Percentiles rank a stretch among this genome's conserved stretches.
Conservation (phyloP, 2,329 filamentous ascomycete genomes). For the Fusarium subtropicale region DNA sequence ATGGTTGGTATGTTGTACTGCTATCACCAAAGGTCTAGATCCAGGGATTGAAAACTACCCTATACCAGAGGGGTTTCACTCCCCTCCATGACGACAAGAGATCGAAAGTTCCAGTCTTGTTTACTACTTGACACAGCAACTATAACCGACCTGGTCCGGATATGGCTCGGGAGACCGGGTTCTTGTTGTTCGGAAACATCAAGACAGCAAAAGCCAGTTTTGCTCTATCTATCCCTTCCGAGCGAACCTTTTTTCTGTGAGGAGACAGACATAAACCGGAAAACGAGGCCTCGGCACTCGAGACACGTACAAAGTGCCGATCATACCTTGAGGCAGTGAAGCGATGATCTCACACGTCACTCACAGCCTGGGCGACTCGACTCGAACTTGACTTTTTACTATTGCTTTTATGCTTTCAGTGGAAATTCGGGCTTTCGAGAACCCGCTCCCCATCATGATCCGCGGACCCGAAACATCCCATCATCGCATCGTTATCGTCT, state of each 20-base stretch:
- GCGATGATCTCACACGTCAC: slow-evolving; percentile 29
- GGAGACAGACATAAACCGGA: slow-evolving; percentile 20
- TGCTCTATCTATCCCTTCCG: neutral
- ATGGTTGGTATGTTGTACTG: neutral
- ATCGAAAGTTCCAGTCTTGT: slow-evolving; percentile 7
- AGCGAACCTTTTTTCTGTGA: neutral
- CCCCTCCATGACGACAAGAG: slow-evolving; percentile 21
- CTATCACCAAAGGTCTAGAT: neutral
- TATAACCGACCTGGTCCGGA: slow-evolving; percentile 18
- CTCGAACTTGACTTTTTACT: slow-evolving; percentile 5
- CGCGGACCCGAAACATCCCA: slow-evolving; percentile 1
- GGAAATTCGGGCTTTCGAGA: slow-evolving; percentile 32
- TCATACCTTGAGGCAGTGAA: slow-evolving; percentile 6
- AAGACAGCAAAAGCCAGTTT: slow-evolving; percentile 6
- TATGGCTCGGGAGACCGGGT: slow-evolving; percentile 23
- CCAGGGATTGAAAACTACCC: neutral
- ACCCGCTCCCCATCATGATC: slow-evolving; percentile 16
- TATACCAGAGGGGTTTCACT: neutral
- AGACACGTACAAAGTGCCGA: slow-evolving; percentile 21
- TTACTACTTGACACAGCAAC: neutral
- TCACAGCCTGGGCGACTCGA: neutral
- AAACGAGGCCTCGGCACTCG: slow-evolving; percentile 19
- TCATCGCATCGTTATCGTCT: slow-evolving; percentile 4
- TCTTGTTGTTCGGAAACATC: slow-evolving; percentile 10
- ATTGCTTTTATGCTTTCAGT: slow-evolving; percentile 1